Conservation (phyloP, 352 stramenopile genomes). For the Phytopythium vexans region DNA sequence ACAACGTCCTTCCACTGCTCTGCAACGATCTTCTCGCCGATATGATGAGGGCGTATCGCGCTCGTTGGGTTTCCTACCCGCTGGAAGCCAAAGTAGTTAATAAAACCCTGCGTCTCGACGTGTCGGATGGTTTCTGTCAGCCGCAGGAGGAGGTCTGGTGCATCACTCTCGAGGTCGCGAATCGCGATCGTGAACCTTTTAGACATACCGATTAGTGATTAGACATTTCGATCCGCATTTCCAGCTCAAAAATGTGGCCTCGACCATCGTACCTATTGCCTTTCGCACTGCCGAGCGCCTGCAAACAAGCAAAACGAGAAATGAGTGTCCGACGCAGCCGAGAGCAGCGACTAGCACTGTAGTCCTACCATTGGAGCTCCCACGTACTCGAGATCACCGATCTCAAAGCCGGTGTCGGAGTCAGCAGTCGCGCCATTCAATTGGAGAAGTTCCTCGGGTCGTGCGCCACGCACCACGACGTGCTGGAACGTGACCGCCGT, state of each 20-base stretch:
- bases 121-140: conserved; percentile 22
- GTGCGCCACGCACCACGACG: conserved; percentile 46
- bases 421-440: conserved; percentile 21
- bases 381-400: conserved; percentile 58
- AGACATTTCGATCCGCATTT: not conserved
- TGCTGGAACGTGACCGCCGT: conserved; percentile 65
- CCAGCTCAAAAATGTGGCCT: not conserved
- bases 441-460: conserved; percentile 34
- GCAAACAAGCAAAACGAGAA: not conserved
- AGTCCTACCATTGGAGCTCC: conserved; percentile 35
- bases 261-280: conserved; percentile 41
- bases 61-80: conserved; percentile 51
- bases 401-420: conserved; percentile 14
- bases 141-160: conserved; percentile 8
- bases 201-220: not conserved
- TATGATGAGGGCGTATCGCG: conserved; percentile 56
- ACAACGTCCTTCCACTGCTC: conserved; percentile 55
- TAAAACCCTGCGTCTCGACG: conserved; percentile 40
- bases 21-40: conserved; percentile 64
- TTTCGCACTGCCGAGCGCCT: conserved; percentile 43
- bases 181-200: conserved; percentile 53
- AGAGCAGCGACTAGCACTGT: not conserved
- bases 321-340: not conserved
- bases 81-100: conserved; percentile 87
- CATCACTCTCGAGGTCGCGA: conserved; percentile 22